Evolutionary conservation across 441 rosid species (phyloP).

Genomic region (Populus hybrid): DNA sequence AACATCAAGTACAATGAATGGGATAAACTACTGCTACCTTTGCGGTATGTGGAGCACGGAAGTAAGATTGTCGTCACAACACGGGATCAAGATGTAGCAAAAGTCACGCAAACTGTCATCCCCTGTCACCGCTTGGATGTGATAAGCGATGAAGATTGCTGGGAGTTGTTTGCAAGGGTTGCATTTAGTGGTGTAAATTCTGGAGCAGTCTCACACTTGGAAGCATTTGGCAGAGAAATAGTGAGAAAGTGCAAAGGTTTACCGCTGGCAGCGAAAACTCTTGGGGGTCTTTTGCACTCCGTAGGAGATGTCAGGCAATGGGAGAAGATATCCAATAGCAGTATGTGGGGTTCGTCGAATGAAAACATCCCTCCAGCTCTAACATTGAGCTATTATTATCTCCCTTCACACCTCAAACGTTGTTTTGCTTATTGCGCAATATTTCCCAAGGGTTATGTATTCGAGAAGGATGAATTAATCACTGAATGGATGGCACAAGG

Average conservation of each 20-base stretch:
- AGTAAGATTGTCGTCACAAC: background rate
- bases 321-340: constrained; percentile 18
- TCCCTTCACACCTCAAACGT: constrained; percentile 26
- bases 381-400: constrained; percentile 27
- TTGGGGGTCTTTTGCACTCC: too few species aligned
- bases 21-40: background rate
- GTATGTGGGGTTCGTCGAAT: constrained; percentile 19
- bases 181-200: constrained; percentile 12
- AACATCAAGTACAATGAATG: too few species aligned
- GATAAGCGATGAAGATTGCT: too few species aligned
- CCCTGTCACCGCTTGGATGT: too few species aligned
- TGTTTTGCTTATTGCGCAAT: constrained; percentile 31
- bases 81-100: constrained; percentile 12
- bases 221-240: background rate
- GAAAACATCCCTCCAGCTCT: constrained; percentile 18
- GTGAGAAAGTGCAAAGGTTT: too few species aligned
- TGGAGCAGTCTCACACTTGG: background rate
- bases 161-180: too few species aligned
- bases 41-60: too few species aligned
- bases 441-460: constrained; percentile 20
- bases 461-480: constrained; percentile 18
- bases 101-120: too few species aligned
- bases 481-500: constrained; percentile 26
- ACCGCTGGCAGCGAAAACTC: too few species aligned
- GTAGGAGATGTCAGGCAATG: background rate